Conservation (phyloP, 176 grass and related monocot species). For the Rhynchospora breviuscula region DNA sequence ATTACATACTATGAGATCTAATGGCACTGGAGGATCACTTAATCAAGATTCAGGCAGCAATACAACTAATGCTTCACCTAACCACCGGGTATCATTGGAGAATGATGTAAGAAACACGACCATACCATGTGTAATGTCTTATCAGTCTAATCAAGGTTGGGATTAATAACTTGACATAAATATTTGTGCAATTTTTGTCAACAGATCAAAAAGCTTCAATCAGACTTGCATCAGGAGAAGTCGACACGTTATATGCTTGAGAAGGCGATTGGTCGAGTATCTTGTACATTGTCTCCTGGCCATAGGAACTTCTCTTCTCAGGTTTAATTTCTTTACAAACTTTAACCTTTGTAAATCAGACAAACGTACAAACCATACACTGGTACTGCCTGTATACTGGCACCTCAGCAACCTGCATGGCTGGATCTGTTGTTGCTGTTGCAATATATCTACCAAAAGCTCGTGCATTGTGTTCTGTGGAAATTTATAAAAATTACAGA, state of each 20-base stretch:
- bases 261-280: constrained; percentile 77
- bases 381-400: neutral
- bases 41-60: constrained; percentile 27
- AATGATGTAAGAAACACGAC: constrained; percentile 55
- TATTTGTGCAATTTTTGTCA: neutral
- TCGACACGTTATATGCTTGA: constrained; percentile 74
- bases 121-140: neutral
- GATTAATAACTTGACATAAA: neutral
- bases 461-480: neutral
- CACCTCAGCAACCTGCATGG: neutral
- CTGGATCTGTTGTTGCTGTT: neutral
- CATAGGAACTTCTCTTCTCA: constrained; percentile 74
- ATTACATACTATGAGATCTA: constrained; percentile 12
- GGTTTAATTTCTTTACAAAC: constrained; percentile 30
- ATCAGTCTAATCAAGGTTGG: neutral
- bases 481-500: neutral
- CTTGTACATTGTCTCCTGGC: constrained; percentile 77
- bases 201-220: constrained; percentile 80
- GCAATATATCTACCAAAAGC: neutral
- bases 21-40: neutral
- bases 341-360: neutral
- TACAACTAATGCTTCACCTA: constrained; percentile 48
- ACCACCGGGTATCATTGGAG: constrained; percentile 75
- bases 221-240: constrained; percentile 85
- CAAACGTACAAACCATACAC: no score